phyloP scores from a whole-genome alignment of 2,329 filamentous ascomycete genomes.

The Orbilia blumenaviensis region DNA sequence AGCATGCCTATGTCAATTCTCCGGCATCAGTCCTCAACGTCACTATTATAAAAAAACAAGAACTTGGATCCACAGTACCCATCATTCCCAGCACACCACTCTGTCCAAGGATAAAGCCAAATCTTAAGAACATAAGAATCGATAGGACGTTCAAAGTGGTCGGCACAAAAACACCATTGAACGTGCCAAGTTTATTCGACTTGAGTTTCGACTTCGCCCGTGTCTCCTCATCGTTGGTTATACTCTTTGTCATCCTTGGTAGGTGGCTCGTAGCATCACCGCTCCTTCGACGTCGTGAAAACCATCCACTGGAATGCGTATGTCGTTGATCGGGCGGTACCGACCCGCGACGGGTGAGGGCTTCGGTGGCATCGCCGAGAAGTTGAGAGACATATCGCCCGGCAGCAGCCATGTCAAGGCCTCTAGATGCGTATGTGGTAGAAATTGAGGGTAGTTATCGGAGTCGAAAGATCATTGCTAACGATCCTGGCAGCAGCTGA shows the following conservation, averaged over 20 bases:
- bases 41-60: not conserved
- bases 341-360: conserved; percentile 52
- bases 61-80: conserved; percentile 65
- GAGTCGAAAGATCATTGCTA: conserved; percentile 16
- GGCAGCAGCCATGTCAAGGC: conserved; percentile 44
- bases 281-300: conserved; percentile 25
- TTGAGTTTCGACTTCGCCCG: conserved; percentile 47
- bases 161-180: conserved; percentile 82
- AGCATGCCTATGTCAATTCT: conserved; percentile 38
- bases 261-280: conserved; percentile 42
- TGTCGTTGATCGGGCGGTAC: conserved; percentile 49
- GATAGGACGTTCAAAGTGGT: conserved; percentile 89
- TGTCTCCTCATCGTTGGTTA: conserved; percentile 52
- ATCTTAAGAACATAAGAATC: conserved; percentile 91
- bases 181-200: conserved; percentile 74
- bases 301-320: conserved; percentile 40
- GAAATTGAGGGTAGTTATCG: conserved; percentile 8
- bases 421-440: not conserved
- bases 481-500: not conserved
- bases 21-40: not conserved
- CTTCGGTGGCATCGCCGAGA: conserved; percentile 55
- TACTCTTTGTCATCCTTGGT: conserved; percentile 52
- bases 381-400: conserved; percentile 55
- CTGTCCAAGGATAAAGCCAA: conserved; percentile 84
- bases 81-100: conserved; percentile 81